Evolutionary conservation across 202 grass and related monocot genomes (phyloP).

Genomic region (Bolboschoenoplectus hybrid): DNA sequence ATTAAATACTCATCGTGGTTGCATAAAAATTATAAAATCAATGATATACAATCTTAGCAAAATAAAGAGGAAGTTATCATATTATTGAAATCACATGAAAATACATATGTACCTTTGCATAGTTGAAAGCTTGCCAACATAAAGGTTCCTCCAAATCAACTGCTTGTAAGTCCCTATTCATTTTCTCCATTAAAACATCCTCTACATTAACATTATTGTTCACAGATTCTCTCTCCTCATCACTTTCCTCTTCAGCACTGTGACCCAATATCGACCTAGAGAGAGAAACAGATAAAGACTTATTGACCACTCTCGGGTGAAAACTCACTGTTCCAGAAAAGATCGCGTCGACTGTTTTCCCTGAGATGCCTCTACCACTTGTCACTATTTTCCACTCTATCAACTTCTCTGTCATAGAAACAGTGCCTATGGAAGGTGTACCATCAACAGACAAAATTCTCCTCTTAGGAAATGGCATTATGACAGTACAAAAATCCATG

Average conservation of each 20-base stretch:
- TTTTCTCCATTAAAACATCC: conserved; percentile 86
- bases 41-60: conserved; percentile 29
- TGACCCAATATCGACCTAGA: conserved; percentile 47
- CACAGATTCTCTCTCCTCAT: conserved; percentile 61
- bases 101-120: conserved; percentile 74
- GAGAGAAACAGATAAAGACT: conserved; percentile 40
- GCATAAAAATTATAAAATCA: conserved; percentile 32
- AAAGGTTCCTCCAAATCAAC: conserved; percentile 92
- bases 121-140: conserved; percentile 97
- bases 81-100: conserved; percentile 15
- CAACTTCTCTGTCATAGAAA: conserved; percentile 82
- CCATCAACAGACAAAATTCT: conserved; percentile 88
- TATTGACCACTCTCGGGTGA: conserved; percentile 55
- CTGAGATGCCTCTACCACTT: conserved; percentile 67
- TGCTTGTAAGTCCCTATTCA: conserved; percentile 85
- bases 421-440: conserved; percentile 81
- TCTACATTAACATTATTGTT: conserved; percentile 75
- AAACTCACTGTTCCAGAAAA: conserved; percentile 90
- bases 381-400: conserved; percentile 97
- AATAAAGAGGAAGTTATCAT: neutral
- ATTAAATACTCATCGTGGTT: conserved; percentile 32
- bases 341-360: conserved; percentile 83
- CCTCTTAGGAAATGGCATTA: conserved; percentile 89
- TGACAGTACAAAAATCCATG: conserved; percentile 95
- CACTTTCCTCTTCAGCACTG: conserved; percentile 69